phyloP scores from a whole-genome alignment of 1,284 basidiomycete species.

The Leccinum griseonigrum region DNA sequence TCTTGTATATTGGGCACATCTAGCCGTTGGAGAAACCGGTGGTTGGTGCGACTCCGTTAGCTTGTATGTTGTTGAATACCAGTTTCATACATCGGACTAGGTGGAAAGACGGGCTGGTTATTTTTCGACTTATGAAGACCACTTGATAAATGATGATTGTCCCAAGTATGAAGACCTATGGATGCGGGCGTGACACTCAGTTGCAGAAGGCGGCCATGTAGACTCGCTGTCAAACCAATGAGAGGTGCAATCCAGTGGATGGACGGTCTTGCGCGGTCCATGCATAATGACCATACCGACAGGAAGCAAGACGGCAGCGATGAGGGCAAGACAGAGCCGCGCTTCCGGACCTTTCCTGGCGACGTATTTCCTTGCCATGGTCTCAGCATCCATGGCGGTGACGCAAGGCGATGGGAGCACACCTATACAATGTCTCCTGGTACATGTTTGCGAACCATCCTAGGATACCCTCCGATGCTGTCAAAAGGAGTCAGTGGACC shows the following conservation, averaged over 20 bases:
- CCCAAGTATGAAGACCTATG: conserved; percentile 52
- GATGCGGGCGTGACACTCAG: neutral
- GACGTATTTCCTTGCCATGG: conserved; percentile 29
- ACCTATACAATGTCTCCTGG: conserved; percentile 51
- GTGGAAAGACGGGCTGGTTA: too few relatives aligned
- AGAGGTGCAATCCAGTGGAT: conserved; percentile 44
- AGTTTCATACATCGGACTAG: too few relatives aligned
- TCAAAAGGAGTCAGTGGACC: conserved; percentile 1
- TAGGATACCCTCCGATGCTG: conserved; percentile 30
- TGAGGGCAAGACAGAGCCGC: conserved; percentile 55
- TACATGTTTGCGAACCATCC: conserved; percentile 33
- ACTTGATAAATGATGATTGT: conserved; percentile 62
- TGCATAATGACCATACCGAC: conserved; percentile 52
- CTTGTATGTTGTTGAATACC: too few relatives aligned
- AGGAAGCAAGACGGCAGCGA: conserved; percentile 52
- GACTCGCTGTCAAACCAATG: conserved; percentile 43
- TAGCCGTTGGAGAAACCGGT: too few relatives aligned
- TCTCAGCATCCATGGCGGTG: conserved; percentile 12
- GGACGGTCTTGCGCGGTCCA: conserved; percentile 36
- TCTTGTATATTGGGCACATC: too few relatives aligned
- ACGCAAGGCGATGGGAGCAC: conserved; percentile 2
- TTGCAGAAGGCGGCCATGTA: neutral
- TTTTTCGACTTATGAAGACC: too few relatives aligned
- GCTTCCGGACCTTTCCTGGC: conserved; percentile 58
- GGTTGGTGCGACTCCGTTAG: too few relatives aligned